Percentiles rank a stretch among this genome's conserved stretches.
These are phyloP conservation scores for Peronosclerospora sorghi DNA, from an alignment of 352 stramenopile species.

Conservation along the genomic window DNA sequence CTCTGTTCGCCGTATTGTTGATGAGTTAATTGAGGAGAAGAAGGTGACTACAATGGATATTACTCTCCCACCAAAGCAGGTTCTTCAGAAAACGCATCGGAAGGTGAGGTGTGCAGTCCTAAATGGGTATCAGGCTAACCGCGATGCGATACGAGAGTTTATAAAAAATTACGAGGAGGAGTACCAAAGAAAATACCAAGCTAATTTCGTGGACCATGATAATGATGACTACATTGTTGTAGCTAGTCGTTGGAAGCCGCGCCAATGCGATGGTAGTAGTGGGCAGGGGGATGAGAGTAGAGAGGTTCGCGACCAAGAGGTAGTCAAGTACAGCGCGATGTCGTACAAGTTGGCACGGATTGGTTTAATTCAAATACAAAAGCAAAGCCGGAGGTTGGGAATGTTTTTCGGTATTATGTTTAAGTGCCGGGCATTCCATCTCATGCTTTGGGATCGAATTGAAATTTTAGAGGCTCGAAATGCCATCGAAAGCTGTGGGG, in stretches of 20 bases:
- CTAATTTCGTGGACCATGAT: constrained; percentile 38
- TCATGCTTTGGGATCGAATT: constrained; percentile 51
- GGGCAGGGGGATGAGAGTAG: constrained; percentile 11
- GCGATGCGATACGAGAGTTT: constrained; percentile 37
- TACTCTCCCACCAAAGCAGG: constrained; percentile 47
- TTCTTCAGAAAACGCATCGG: constrained; percentile 50
- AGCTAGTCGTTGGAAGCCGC: constrained; percentile 28
- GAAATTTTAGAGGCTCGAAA: constrained; percentile 10
- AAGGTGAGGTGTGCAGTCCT: constrained; percentile 61
- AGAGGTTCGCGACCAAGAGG: constrained; percentile 24
- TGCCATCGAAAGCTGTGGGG: background rate
- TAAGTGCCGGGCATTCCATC: constrained; percentile 49
- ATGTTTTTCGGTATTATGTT: constrained; percentile 69
- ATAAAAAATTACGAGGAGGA: constrained; percentile 55
- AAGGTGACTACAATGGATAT: constrained; percentile 51
- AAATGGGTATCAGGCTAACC: constrained; percentile 37
- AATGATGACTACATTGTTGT: constrained; percentile 57
- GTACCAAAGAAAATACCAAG: constrained; percentile 49
- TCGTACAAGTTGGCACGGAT: constrained; percentile 60
- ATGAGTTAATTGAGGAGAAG: constrained; percentile 43
- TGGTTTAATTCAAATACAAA: constrained; percentile 43
- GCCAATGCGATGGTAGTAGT: constrained; percentile 7
- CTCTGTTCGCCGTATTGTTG: constrained; percentile 52
- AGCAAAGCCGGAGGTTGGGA: constrained; percentile 60
- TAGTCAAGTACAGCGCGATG: constrained; percentile 47